Percentiles rank a stretch among this genome's conserved stretches.
These are phyloP conservation scores for Tuber borchii DNA, from an alignment of 495 filamentous ascomycete genomes.

Conservation along the genomic window DNA sequence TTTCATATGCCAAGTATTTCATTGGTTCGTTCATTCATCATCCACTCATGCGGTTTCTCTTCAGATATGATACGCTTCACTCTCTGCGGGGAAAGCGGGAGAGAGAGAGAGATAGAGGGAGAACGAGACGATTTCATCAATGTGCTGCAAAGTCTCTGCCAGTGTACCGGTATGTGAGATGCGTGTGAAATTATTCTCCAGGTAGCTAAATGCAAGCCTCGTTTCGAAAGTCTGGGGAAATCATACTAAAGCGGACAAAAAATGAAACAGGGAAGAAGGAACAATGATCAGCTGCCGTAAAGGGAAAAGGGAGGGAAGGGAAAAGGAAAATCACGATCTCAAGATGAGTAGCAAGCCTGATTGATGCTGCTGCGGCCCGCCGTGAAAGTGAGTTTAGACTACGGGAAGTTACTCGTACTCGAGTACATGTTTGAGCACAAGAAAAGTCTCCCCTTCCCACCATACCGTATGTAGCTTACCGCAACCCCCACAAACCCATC, in stretches of 20 bases:
- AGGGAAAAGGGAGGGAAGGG: background rate
- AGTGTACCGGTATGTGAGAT: background rate
- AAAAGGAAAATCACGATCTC: background rate
- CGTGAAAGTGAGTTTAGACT: background rate
- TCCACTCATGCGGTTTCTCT: background rate
- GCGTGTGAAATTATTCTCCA: background rate
- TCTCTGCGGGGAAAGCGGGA: background rate
- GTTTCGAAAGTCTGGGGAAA: slow-evolving; percentile 2
- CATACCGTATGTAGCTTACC: too few relatives aligned
- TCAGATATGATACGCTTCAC: background rate
- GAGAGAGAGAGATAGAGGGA: background rate
- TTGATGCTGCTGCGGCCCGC: background rate
- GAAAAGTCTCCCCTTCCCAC: too few relatives aligned
- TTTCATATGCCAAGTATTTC: background rate
- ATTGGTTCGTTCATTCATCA: background rate
- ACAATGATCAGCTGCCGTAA: background rate
- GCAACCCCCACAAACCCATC: too few relatives aligned
- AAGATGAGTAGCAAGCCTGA: background rate
- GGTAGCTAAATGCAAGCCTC: background rate
- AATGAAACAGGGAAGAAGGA: background rate
- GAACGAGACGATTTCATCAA: background rate
- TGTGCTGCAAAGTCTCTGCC: background rate
- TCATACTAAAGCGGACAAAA: background rate
- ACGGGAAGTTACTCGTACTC: too few relatives aligned
- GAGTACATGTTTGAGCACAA: too few relatives aligned